A percentile compares a stretch with the other conserved stretches of the same genome.
Evolutionary conservation across 2,329 filamentous ascomycete genomes (phyloP).

Genomic region (Periglandula ipomoeae): DNA sequence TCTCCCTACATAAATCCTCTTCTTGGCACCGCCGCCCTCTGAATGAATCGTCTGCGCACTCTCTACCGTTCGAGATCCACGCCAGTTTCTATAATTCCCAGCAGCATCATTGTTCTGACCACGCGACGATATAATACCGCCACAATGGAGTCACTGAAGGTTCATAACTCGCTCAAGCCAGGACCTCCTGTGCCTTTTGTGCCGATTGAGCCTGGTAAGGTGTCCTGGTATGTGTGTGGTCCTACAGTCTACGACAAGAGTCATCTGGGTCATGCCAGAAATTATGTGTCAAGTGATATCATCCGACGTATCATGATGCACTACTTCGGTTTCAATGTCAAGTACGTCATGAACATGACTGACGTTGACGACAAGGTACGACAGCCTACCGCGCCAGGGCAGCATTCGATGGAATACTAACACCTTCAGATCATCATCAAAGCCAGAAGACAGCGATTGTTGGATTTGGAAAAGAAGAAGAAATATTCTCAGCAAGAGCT

Average conservation of each 20-base stretch:
- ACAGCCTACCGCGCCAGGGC: not conserved
- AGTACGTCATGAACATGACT: conserved; percentile 90
- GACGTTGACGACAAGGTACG: conserved; percentile 68
- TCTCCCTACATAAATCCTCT: conserved; percentile 6
- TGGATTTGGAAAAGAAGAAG: conserved; percentile 72
- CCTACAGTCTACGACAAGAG: conserved; percentile 79
- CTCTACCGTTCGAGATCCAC: conserved; percentile 17
- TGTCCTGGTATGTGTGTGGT: conserved; percentile 85
- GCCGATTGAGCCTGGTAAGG: conserved; percentile 60
- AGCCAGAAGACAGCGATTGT: conserved; percentile 68
- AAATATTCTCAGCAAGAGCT: conserved; percentile 37
- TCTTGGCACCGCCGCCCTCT: conserved; percentile 12
- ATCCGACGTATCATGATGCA: conserved; percentile 72
- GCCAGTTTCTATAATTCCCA: conserved; percentile 19
- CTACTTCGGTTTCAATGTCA: conserved; percentile 75
- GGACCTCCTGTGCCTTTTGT: conserved; percentile 65
- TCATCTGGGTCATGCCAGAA: conserved; percentile 75
- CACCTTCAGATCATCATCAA: conserved; percentile 44
- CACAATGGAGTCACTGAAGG: conserved; percentile 51
- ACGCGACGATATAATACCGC: conserved; percentile 26
- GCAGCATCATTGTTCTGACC: conserved; percentile 15
- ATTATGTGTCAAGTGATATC: conserved; percentile 87
- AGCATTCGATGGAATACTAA: not conserved
- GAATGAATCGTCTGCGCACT: conserved; percentile 27
- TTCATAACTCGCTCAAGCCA: conserved; percentile 72